Base-by-base conservation (phyloP, 176 grass and related monocot genomes). In the Oryza rufipogon region DNA sequence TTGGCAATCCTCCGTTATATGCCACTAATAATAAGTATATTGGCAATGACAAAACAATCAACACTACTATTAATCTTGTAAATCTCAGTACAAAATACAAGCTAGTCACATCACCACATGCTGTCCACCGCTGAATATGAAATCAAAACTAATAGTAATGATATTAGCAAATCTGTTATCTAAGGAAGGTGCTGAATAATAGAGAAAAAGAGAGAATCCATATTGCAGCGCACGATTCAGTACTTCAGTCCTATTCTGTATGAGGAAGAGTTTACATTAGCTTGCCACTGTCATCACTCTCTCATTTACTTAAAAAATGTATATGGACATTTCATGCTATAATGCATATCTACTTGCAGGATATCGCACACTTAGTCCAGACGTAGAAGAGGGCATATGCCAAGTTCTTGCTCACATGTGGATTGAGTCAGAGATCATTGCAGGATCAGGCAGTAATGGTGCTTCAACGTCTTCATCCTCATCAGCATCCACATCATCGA, bases 351-450 rank as follows among this genome's bases (percentile, higher is more conserved):
- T 45, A 65, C 25, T 93, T 45, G 47, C 84, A 97, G 91, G 94
- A 73, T 97, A 93, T 60, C 75, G 78, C n/a, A 79, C 74, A 41
- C 87, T 97, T 28, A 86, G 85, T 64, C 94, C 81, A 70, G 91
- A 97, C 16, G 85, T 96, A 39, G 91, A 93, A 93, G 94, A 97
- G 88, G 94, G 89, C 68, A 91, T 93, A 52, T 93, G 91, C 66
- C 94, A 97, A 86, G 94, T 97, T 52, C 94, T 93, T 42, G 91
- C 94, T 19, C 91, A 97, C 78, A 70, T 93, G 87, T 97, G 94
- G 94, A 86, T 97, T 11, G 91, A 94, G 74, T 91, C 91, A 0
- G 91, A 97, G 87, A 93, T 93, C 76, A 84, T 88, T 66, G 73
- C 87, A 2, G 89, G 89, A 30, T 88, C 87, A 64, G 73, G 88